phyloP scores from a whole-genome alignment of 257 asterid species.

The Solanum raphanifolium region DNA sequence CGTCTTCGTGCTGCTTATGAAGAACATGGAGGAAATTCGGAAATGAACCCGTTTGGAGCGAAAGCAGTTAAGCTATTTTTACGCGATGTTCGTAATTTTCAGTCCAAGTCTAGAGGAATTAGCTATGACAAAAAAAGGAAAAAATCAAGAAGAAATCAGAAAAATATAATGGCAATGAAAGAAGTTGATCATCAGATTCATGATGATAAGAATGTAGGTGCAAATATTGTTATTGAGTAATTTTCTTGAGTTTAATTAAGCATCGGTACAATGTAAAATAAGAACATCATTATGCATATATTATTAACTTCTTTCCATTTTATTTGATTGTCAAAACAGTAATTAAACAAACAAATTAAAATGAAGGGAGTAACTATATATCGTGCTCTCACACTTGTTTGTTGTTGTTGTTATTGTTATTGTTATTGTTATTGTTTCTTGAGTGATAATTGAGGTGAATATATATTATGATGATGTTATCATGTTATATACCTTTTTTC shows the following conservation, averaged over 20 bases:
- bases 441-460: background rate
- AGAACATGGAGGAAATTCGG: slow-evolving; percentile 28
- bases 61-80: slow-evolving; percentile 21
- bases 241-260: background rate
- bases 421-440: no score
- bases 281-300: background rate
- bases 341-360: background rate
- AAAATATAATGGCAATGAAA: background rate
- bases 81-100: slow-evolving; percentile 30
- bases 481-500: background rate
- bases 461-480: background rate
- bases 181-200: background rate
- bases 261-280: background rate
- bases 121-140: slow-evolving; percentile 37
- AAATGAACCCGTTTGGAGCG: slow-evolving; percentile 25
- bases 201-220: background rate
- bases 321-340: background rate
- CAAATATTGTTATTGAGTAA: background rate
- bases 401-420: background rate
- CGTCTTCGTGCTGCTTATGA: slow-evolving; percentile 35
- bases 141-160: background rate
- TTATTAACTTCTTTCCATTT: background rate
- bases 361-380: background rate
- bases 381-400: background rate
- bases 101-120: slow-evolving; percentile 33